Conservation (phyloP, 306 rosid genomes). For the Cercis canadensis region DNA sequence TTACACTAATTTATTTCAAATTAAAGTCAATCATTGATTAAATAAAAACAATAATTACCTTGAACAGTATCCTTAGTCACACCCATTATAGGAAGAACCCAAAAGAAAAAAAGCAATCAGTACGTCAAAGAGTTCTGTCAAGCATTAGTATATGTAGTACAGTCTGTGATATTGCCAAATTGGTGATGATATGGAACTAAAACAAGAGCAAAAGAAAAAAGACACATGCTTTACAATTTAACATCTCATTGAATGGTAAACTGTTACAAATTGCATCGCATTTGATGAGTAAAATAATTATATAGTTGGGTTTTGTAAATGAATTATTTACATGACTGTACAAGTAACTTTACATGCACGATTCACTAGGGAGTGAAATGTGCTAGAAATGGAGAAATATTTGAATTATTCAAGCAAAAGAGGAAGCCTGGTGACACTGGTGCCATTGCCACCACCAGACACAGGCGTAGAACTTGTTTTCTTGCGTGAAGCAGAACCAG, state of each 20-base stretch:
- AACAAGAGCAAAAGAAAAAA: not conserved
- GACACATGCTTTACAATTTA: not conserved
- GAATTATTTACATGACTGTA: conserved; percentile 59
- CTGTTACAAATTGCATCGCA: conserved; percentile 3
- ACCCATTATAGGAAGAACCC: no score
- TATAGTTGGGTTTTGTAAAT: conserved; percentile 22
- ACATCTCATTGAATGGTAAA: not conserved
- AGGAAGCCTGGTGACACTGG: conserved; percentile 70
- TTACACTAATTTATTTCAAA: no score
- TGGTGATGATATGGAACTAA: no score
- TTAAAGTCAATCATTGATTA: no score
- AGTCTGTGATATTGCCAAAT: no score
- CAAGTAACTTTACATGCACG: conserved; percentile 44
- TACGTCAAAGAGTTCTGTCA: no score
- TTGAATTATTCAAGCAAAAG: conserved; percentile 65
- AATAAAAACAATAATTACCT: no score
- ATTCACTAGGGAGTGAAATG: conserved; percentile 42
- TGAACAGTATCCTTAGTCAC: no score
- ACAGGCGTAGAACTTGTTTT: conserved; percentile 45
- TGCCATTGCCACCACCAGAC: conserved; percentile 49
- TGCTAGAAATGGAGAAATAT: conserved; percentile 41
- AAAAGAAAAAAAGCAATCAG: no score
- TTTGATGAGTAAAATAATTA: conserved; percentile 38
- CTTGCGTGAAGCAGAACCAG: conserved; percentile 50
- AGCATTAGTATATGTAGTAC: no score